Base-by-base conservation (phyloP, 2,329 filamentous ascomycete genomes). In the Monilinia laxa region DNA sequence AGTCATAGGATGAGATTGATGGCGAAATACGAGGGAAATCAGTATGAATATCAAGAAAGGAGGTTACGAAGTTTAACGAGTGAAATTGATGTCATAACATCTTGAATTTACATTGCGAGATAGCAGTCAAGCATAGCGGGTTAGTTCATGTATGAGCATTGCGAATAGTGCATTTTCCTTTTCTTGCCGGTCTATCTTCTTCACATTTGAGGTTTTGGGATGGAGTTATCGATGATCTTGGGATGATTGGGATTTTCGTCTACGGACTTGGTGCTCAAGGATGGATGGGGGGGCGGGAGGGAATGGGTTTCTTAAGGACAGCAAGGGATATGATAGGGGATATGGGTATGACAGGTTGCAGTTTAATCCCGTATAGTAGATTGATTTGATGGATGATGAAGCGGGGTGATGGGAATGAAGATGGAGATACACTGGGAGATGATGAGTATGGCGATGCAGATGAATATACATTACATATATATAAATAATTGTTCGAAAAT, bases 121-220 rank as follows among this genome's bases (percentile, higher is more conserved):
- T 38, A 51, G 58, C 45, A 40, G 18, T 25, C 31, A 62, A 62
- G 28, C 45, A 62, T 62, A 40, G 58, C 45, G n/a, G 31, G 47
- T 28, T 47, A 47, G 14, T 62, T 62, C 20, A 16, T 62, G 45
- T 62, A 62, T 62, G 58, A 51, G 45, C 45, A 51, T 60, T 51
- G 31, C 51, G 31, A 62, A 51, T 62, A n/a, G 28, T 62, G 31
- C 14, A n/a, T 28, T 40, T 40, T 28, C 7, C 5, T 42, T 45
- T 42, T 55, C 11, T 42, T 42, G 3, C 18, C 31, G 7, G 25
- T 35, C 20, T 2, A 23, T 59, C 28, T 59, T 42, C 12, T 59
- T 16, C 31, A 59, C 25, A 51, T 35, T 23, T 51, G 14, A 18
- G 14, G 31, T 23, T 56, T 56, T 51, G 23, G 45, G n/a, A 62